Conservation (phyloP, 345 rosid species). For the Geranium brycei region DNA sequence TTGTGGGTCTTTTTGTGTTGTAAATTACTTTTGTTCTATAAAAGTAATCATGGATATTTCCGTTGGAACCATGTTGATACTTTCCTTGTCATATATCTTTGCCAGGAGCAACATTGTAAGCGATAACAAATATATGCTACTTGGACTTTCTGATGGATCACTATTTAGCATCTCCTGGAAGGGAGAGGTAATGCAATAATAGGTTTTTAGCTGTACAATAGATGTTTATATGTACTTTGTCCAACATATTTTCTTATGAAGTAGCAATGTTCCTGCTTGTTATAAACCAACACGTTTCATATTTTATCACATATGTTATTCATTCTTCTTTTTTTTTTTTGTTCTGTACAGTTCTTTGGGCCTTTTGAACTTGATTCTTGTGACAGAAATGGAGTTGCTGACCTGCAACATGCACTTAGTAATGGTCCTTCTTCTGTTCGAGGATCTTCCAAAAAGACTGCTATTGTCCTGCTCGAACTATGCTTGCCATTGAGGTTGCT, state of each 20-base stretch:
- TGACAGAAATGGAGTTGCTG: constrained; percentile 25
- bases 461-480: constrained; percentile 59
- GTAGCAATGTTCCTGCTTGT: neutral
- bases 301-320: constrained; percentile 1
- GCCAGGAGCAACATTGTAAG: constrained; percentile 83
- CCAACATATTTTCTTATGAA: neutral
- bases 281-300: neutral
- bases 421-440: constrained; percentile 45
- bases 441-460: constrained; percentile 27
- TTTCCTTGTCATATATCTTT: constrained; percentile 8
- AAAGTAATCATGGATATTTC: neutral
- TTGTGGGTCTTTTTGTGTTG: neutral
- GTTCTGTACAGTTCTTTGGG: constrained; percentile 55
- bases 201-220: neutral
- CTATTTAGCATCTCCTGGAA: constrained; percentile 84
- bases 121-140: constrained; percentile 56
- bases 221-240: neutral
- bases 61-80: constrained; percentile 7
- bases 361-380: constrained; percentile 44
- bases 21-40: neutral
- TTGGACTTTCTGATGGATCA: constrained; percentile 87
- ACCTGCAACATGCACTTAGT: constrained; percentile 23
- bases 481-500: constrained; percentile 57
- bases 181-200: constrained; percentile 62
- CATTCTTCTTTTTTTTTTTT: constrained; percentile 6